Percentiles rank a stretch among this genome's conserved stretches.
Conservation (phyloP, 1,139 yeast genomes). For the Taiozyma sp. region DNA sequence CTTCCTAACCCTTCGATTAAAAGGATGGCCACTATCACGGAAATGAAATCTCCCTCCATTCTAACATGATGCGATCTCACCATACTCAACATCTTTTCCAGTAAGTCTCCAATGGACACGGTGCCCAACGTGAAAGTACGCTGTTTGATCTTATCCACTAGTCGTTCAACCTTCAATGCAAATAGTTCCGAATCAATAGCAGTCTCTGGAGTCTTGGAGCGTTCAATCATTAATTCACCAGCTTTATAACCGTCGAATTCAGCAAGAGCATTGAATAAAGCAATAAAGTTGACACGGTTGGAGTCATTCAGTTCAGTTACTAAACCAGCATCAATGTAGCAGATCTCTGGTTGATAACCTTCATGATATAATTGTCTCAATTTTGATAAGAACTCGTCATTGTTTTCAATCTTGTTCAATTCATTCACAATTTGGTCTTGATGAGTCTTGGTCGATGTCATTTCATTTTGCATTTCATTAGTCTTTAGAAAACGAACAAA, state of each 20-base stretch:
- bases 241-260: conserved; percentile 93
- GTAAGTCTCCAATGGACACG: conserved; percentile 84
- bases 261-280: conserved; percentile 81
- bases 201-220: conserved; percentile 92
- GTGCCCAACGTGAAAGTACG: conserved; percentile 92
- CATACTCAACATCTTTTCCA: conserved; percentile 85
- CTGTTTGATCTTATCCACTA: conserved; percentile 76
- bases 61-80: conserved; percentile 92
- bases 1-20: conserved; percentile 93
- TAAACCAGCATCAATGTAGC: conserved; percentile 89
- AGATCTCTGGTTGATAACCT: conserved; percentile 81
- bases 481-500: conserved; percentile 67
- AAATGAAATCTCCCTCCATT: conserved; percentile 96
- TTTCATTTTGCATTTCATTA: conserved; percentile 31
- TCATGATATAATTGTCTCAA: conserved; percentile 47
- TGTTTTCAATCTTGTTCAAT: conserved; percentile 36
- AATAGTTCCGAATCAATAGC: conserved; percentile 81
- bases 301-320: conserved; percentile 80
- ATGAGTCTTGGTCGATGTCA: conserved; percentile 30
- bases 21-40: conserved; percentile 87
- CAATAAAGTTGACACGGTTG: conserved; percentile 83
- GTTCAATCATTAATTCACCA: conserved; percentile 91
- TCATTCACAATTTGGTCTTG: conserved; percentile 44
- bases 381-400: conserved; percentile 46
- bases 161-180: conserved; percentile 79